A percentile compares a stretch with the other conserved stretches of the same genome.
phyloP scores from a whole-genome alignment of 2,329 filamentous ascomycete species.

The Microdochium bolleyi region DNA sequence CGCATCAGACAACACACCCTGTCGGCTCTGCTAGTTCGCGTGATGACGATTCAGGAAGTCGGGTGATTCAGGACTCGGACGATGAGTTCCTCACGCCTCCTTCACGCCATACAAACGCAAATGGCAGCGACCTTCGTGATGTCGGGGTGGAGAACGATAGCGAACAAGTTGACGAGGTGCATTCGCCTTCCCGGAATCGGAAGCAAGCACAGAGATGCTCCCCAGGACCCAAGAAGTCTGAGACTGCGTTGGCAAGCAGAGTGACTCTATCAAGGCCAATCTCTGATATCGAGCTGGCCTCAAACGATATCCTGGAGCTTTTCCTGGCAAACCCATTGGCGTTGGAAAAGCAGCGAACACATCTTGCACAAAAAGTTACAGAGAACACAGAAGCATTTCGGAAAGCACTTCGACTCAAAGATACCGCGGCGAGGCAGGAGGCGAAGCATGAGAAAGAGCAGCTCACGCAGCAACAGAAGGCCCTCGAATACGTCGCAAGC shows the following conservation, averaged over 20 bases:
- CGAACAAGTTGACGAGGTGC: not conserved
- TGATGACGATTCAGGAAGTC: constrained; percentile 18
- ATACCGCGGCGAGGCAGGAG: constrained; percentile 33
- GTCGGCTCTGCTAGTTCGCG: not conserved
- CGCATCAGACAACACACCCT: constrained; percentile 8
- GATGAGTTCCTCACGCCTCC: constrained; percentile 30
- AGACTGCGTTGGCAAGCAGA: not conserved
- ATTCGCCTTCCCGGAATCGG: constrained; percentile 4
- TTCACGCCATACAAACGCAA: not conserved
- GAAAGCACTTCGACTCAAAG: constrained; percentile 36
- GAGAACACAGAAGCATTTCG: constrained; percentile 40
- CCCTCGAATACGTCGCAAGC: constrained; percentile 29
- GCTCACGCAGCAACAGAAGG: constrained; percentile 35
- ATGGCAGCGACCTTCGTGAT: not conserved
- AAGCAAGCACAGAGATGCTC: constrained; percentile 1
- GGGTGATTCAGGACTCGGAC: constrained; percentile 48
- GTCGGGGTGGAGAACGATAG: not conserved
- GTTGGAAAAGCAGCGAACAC: constrained; percentile 23
- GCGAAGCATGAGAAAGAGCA: constrained; percentile 42
- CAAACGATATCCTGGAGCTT: constrained; percentile 22
- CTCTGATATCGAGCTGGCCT: constrained; percentile 16
- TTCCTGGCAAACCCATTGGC: constrained; percentile 25
- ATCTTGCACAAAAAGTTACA: constrained; percentile 32
- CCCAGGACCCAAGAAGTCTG: constrained; percentile 1
- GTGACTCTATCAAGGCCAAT: constrained; percentile 7